Percentiles rank a stretch among this genome's conserved stretches.
phyloP scores from a whole-genome alignment of 2,329 filamentous ascomycete species.

The Phoma sp. region DNA sequence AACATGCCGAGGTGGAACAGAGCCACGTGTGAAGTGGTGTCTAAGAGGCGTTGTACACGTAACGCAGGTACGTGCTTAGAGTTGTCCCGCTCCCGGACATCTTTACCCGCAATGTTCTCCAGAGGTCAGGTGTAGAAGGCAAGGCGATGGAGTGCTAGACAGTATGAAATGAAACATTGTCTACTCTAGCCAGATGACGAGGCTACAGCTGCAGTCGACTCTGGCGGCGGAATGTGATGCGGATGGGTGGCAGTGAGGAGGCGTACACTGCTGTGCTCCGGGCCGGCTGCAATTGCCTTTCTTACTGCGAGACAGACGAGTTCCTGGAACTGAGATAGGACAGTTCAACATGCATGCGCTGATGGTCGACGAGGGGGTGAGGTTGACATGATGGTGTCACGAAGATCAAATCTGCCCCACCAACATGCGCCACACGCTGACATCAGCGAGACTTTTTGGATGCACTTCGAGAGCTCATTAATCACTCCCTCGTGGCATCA shows the following conservation, averaged over 20 bases:
- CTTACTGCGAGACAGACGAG: neutral
- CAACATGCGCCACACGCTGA: neutral
- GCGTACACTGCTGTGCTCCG: neutral
- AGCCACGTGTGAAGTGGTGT: conserved; percentile 8
- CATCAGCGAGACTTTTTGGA: neutral
- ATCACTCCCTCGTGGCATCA: neutral
- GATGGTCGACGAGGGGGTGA: neutral
- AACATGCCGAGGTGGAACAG: conserved; percentile 2
- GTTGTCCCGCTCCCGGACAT: neutral
- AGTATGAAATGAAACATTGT: neutral
- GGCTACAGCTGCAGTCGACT: neutral
- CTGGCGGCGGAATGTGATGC: neutral
- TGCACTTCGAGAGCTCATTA: neutral
- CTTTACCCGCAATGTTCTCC: neutral
- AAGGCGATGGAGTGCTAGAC: neutral
- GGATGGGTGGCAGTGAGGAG: neutral
- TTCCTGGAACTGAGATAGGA: neutral
- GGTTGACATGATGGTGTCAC: neutral
- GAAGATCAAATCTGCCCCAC: neutral
- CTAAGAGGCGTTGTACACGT: neutral
- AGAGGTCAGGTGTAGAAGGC: neutral
- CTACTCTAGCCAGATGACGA: neutral
- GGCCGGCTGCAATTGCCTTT: neutral
- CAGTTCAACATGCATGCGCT: neutral
- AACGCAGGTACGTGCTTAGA: conserved; percentile 8